Evolutionary conservation across 2,329 filamentous ascomycete species (phyloP), one percentile per base, ranked within the genome.

Genomic region (Fusarium heterosporum): DNA sequence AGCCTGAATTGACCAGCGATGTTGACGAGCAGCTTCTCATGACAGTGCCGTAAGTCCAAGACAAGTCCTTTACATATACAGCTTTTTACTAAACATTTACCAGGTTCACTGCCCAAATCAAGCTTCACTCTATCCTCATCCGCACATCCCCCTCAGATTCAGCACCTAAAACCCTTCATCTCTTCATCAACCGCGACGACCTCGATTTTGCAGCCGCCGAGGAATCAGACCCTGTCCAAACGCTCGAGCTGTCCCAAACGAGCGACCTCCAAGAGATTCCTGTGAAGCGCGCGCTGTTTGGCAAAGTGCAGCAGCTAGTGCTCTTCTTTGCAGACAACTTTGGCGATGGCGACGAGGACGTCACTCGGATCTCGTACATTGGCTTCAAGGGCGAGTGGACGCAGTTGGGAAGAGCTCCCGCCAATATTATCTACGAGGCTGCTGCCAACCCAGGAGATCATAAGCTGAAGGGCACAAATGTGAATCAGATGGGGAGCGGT

Each of bases 351-450:
- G 91, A 93, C 14, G 92, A 94, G 75, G 92, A 96, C 55, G 88
- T 90, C 55, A 95, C 92, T 42, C 85, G 89, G 47, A 77, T 98
- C 3, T 89, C 84, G 64, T 99, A 97, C 79, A 67, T 98, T 56
- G 96, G 92, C 1, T 98, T 99, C 82, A 94, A 93, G 80, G 96
- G 96, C 25, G 93, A 97, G 79, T 98, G 93, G 85, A 96, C 96
- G 87, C 89, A 89, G 76, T 79, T 97, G 74, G 96, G 90, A 22
- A 74, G 75, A 64, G 80, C 77, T 75, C 93, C 96, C 1, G 83
- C 91, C 8, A 93, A 91, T 70, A 95, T 98, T 72, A 74, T 97
- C 62, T 99, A 98, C 78, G 96, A 99, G 84, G 91, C 93, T 17
- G 95, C 95, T 26, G 91, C 96, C 34, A 97, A 97, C 77, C 96